phyloP scores from a whole-genome alignment of 441 rosid species.

The Erodium moschatum region DNA sequence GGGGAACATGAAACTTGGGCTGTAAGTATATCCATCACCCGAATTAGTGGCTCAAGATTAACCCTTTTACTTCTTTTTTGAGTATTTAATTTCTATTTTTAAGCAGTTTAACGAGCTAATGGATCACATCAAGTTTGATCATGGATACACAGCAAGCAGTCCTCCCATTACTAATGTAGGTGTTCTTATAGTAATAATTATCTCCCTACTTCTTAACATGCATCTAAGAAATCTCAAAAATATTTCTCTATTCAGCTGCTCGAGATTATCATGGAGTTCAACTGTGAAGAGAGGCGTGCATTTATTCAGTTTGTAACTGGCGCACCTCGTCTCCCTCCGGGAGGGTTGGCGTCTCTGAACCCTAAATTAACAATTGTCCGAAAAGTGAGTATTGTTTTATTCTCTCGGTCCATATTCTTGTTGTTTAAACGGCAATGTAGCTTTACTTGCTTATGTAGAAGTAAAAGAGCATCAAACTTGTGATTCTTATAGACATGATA shows the following conservation, averaged over 20 bases:
- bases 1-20: constrained; percentile 74
- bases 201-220: constrained; percentile 6
- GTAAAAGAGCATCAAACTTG: too few relatives aligned
- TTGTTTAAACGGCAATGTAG: too few relatives aligned
- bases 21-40: constrained; percentile 30
- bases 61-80: constrained; percentile 15
- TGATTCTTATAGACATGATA: too few relatives aligned
- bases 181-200: constrained; percentile 6
- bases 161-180: constrained; percentile 64
- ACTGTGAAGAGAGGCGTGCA: constrained; percentile 52
- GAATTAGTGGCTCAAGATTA: neutral
- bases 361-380: constrained; percentile 93
- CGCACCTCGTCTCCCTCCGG: constrained; percentile 90
- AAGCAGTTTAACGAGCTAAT: constrained; percentile 64
- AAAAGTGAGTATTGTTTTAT: constrained; percentile 40
- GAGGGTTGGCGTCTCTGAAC: constrained; percentile 81
- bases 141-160: constrained; percentile 96
- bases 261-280: constrained; percentile 67
- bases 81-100: constrained; percentile 8
- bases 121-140: constrained; percentile 96
- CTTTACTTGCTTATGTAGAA: too few relatives aligned
- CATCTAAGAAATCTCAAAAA: constrained; percentile 1
- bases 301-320: constrained; percentile 95
- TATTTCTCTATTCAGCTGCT: constrained; percentile 44
- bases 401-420: neutral